These are phyloP conservation scores for Hypholoma sublateritium DNA, from an alignment of 768 basidiomycete species.

Conservation along the genomic window DNA sequence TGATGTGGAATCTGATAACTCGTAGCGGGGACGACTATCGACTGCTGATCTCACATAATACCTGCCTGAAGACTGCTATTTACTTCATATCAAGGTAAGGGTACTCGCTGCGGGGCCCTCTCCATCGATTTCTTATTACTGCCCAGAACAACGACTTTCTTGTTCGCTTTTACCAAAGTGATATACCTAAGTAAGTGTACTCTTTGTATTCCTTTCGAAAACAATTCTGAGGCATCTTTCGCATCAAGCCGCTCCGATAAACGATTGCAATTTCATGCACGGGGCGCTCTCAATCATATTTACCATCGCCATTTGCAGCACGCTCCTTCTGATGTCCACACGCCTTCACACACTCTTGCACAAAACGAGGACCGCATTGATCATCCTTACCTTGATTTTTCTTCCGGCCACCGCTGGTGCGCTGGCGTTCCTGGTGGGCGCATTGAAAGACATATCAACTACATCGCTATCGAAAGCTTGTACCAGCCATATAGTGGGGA, in stretches of 20 bases:
- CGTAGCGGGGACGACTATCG: neutral
- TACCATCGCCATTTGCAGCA: neutral
- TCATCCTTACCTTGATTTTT: neutral
- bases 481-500: neutral
- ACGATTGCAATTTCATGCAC: neutral
- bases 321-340: neutral
- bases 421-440: neutral
- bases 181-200: neutral
- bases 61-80: neutral
- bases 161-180: neutral
- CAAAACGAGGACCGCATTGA: neutral
- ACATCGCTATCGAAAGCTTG: neutral
- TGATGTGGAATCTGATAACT: neutral
- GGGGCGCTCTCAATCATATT: neutral
- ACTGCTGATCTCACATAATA: neutral
- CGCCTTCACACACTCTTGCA: neutral
- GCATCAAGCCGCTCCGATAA: neutral
- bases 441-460: neutral
- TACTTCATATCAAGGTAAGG: neutral
- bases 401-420: neutral
- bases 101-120: neutral
- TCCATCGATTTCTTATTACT: neutral
- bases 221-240: neutral
- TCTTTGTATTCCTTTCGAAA: neutral
- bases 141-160: neutral